Conservation (phyloP, 345 rosid genomes). For the Hevea brasiliensis region DNA sequence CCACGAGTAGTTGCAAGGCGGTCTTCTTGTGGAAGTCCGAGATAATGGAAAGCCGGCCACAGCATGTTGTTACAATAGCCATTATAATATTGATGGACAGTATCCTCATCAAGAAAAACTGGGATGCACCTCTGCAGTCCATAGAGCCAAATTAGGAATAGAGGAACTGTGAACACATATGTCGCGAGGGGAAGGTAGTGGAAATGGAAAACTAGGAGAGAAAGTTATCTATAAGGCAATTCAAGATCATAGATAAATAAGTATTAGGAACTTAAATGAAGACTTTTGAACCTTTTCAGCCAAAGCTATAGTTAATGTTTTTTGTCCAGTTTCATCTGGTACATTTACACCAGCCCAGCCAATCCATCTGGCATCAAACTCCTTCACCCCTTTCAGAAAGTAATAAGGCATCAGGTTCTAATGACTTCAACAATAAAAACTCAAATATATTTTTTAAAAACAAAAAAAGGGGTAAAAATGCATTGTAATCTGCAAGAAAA, state of each 20-base stretch:
- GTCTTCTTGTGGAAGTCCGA: slow-evolving; percentile 63
- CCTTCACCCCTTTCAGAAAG: slow-evolving; percentile 47
- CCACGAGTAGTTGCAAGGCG: slow-evolving; percentile 59
- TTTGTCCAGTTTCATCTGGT: slow-evolving; percentile 51
- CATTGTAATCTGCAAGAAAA: background rate
- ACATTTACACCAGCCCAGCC: slow-evolving; percentile 73
- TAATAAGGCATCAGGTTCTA: background rate
- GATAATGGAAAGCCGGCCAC: slow-evolving; percentile 67
- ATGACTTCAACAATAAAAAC: slow-evolving; percentile 7
- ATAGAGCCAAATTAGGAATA: slow-evolving; percentile 9
- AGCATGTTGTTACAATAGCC: slow-evolving; percentile 61
- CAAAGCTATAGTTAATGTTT: slow-evolving; percentile 46
- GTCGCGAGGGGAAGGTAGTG: background rate
- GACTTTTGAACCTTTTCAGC: slow-evolving; percentile 49
- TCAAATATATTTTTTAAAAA: background rate
- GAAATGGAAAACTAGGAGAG: background rate
- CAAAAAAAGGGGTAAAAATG: background rate
- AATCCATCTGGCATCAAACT: slow-evolving; percentile 63
- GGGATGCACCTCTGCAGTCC: slow-evolving; percentile 59
- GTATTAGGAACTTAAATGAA: slow-evolving; percentile 10
- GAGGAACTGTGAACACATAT: background rate
- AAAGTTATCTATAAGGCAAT: background rate
- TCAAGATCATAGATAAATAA: background rate
- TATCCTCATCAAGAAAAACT: slow-evolving; percentile 58
- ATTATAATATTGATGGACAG: slow-evolving; percentile 56